A percentile compares a stretch with the other conserved stretches of the same genome.
Evolutionary conservation across 1,284 basidiomycete genomes (phyloP).

Genomic region (Leucoagaricus sp.): DNA sequence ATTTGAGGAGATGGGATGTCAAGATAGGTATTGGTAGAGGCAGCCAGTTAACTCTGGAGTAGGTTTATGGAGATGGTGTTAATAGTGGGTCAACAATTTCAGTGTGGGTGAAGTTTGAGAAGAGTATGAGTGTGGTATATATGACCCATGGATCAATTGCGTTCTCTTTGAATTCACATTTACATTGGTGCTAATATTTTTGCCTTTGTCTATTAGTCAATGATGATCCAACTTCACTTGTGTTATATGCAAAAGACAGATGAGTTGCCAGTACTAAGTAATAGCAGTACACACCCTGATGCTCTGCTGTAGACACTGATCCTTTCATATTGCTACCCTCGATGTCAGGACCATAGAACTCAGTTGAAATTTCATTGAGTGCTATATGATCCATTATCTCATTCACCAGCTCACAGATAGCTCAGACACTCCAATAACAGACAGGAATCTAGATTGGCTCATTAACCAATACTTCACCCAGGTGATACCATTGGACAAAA

Average conservation of each 20-base stretch:
- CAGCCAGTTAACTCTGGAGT: constrained; percentile 24
- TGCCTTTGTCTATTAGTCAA: no score
- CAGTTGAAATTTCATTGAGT: constrained; percentile 50
- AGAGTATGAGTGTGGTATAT: constrained; percentile 25
- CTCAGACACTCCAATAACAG: constrained; percentile 30
- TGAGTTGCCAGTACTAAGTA: constrained; percentile 11
- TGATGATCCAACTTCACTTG: constrained; percentile 24
- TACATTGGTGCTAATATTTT: no score
- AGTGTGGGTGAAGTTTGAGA: constrained; percentile 15
- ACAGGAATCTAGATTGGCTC: constrained; percentile 52
- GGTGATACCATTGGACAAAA: constrained; percentile 28
- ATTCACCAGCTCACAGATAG: constrained; percentile 36
- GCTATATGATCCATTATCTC: constrained; percentile 35
- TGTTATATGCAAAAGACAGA: constrained; percentile 24
- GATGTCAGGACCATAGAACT: constrained; percentile 40
- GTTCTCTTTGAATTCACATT: not conserved
- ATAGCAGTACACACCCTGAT: not conserved
- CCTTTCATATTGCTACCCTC: constrained; percentile 44
- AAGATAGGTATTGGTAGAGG: constrained; percentile 18
- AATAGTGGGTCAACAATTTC: constrained; percentile 9
- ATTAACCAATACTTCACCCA: constrained; percentile 36
- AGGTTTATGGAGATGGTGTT: constrained; percentile 22
- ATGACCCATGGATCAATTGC: constrained; percentile 38
- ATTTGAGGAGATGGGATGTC: constrained; percentile 41
- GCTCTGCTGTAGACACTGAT: constrained; percentile 30